Evolutionary conservation across 2,329 filamentous ascomycete genomes (phyloP).

Genomic region (Fusarium equiseti): DNA sequence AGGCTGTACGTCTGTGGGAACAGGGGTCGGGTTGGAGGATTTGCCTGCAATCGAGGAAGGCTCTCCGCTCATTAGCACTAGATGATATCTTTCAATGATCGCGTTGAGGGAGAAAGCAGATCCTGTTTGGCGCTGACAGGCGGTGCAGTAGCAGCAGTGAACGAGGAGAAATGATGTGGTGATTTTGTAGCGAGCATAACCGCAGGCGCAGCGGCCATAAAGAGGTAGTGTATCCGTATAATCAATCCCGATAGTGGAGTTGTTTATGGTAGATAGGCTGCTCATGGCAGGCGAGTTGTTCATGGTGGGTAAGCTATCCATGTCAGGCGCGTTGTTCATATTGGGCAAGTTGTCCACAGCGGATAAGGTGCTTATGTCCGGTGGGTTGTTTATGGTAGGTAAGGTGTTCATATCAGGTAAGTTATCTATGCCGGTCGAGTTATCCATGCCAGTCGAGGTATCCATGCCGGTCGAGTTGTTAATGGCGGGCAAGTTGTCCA

Average conservation of each 20-base stretch:
- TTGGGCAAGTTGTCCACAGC: neutral
- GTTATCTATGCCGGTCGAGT: too few species aligned
- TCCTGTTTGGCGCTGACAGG: conserved; percentile 61
- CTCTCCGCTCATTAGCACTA: neutral
- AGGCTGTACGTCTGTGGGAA: conserved; percentile 28
- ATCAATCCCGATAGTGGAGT: neutral
- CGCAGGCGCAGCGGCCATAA: conserved; percentile 72
- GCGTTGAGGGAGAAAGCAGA: conserved; percentile 56
- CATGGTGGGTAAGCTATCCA: neutral
- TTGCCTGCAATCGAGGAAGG: conserved; percentile 31
- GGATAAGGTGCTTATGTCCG: too few species aligned
- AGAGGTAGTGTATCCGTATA: conserved; percentile 47
- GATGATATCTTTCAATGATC: conserved; percentile 53
- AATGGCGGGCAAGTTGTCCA: too few species aligned
- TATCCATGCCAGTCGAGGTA: neutral
- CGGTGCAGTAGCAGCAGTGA: conserved; percentile 62
- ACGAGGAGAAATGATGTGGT: conserved; percentile 65
- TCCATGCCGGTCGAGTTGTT: too few species aligned
- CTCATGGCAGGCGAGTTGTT: neutral
- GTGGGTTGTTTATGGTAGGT: too few species aligned
- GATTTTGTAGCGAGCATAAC: conserved; percentile 75
- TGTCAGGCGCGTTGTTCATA: neutral
- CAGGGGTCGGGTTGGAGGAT: conserved; percentile 13
- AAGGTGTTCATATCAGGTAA: too few species aligned
- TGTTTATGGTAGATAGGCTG: neutral